Evolutionary conservation across 2,329 filamentous ascomycete species (phyloP), one percentile per base, ranked within the genome.

Genomic region (Alternaria hordeiaustralica): DNA sequence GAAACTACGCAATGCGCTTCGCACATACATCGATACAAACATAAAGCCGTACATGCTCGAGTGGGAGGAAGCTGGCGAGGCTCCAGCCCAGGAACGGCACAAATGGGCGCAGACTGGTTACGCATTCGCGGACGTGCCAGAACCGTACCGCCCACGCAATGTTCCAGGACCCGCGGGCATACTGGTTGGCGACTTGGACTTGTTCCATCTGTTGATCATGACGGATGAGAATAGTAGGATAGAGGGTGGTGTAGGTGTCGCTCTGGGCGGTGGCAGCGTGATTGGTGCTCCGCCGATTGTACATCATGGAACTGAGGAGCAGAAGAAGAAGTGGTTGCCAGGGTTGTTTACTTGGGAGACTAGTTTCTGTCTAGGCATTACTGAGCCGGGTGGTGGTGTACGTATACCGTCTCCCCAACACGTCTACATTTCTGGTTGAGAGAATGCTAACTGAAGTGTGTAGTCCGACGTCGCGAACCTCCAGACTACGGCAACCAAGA

Each of bases 401-500:
- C 23, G 75, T 70, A 8, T 11, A 25, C 28, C 25, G 11, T 28
- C 26, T 28, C 26, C 26, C 26, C n/a, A 33, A n/a, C 15, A 33
- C 6, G 9, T n/a, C 23, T 21, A 49, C 11, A 15, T 4, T 33
- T 25, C 8, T 18, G 5, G 5, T 28, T 28, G 23, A 21, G 18
- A n/a, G 33, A 36, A 36, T 50, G 26, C 65, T 71, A 36, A 71
- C 57, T 25, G 18, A 21, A 20, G 3, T 33, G 5, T 9, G 25
- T 33, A 78, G 72, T 90, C 87, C 1, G 89, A 92, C 71, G 88
- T 92, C 4, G 88, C 88, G 1, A 87, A 86, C 66, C 85, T 92
- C 47, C 82, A 83, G 55, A 90, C 89, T 4, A 90, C 86, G 0
- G 89, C 89, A 0, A 86, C 86, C 70, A 93, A 93, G 83, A 93